Evolutionary conservation across 805 yeast genomes (phyloP), one percentile per base, ranked within the genome.

Genomic region (Teunomyces kruisii): DNA sequence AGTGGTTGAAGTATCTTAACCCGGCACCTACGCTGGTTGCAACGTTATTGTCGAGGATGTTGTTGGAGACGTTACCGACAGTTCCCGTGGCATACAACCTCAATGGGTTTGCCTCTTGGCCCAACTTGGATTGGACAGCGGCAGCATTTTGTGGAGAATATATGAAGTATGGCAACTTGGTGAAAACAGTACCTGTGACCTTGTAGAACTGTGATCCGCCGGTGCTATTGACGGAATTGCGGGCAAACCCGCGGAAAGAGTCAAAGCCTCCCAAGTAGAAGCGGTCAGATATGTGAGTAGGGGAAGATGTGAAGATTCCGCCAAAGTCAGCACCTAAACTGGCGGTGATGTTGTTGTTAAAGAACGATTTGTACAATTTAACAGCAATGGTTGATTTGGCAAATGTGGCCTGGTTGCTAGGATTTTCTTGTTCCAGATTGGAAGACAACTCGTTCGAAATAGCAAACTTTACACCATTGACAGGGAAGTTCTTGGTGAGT

Each of bases 231-330:
- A 86, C 61, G 0, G 88, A 80, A 68, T 84, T 84, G 43, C 76
- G 68, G 28, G 78, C 72, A 57, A 86, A 88, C 1, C 91, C 89
- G 46, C 86, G 72, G 24, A 89, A 80, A 43, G 84, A 85, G 44
- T 81, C 76, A 10, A 83, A 78, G 0, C 96, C 97, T 13, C 97
- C 96, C 37, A 87, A 71, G 57, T 83, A 88, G 61, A 91, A 92
- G 51, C 87, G 77, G 62, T 92, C 99, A 58, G 84, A 76, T 26
- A 84, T 58, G 56, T 86, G 91, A 9, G 49, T 42, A 12, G 50
- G 29, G 5, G 52, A 39, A 15, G 56, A 48, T 44, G 78, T 69
- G 46, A 70, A 65, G 24, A 88, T 68, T 44, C 73, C 70, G 4
- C 96, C 96, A 32, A 78, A 67, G 37, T 75, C 76, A 4, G 74